Conservation (phyloP, 2,329 filamentous ascomycete species). For the Aspergillus tanneri region DNA sequence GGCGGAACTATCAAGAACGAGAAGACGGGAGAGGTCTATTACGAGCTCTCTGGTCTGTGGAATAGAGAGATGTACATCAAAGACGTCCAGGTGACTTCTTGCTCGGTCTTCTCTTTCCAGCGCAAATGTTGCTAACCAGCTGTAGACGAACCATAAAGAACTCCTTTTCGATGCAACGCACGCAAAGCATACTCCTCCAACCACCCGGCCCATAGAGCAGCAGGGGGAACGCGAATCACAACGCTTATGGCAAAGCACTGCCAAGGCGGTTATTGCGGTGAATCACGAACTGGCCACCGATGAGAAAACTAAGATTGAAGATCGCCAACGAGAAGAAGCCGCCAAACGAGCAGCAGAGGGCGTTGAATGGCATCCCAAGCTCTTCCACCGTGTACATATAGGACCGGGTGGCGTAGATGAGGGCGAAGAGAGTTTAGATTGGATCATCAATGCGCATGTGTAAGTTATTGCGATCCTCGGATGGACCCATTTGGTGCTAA, state of each 20-base stretch:
- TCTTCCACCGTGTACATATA: conserved; percentile 75
- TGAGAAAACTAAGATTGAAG: conserved; percentile 95
- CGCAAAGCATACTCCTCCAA: conserved; percentile 72
- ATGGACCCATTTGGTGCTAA: conserved; percentile 5
- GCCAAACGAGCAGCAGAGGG: conserved; percentile 74
- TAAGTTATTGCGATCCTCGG: conserved; percentile 45
- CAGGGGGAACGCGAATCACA: conserved; percentile 91
- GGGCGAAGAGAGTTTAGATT: conserved; percentile 86
- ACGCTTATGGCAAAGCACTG: conserved; percentile 78
- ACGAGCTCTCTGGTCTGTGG: conserved; percentile 89
- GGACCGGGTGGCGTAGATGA: conserved; percentile 71
- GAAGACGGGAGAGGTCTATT: conserved; percentile 81
- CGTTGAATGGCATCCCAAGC: conserved; percentile 80
- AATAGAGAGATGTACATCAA: conserved; percentile 93
- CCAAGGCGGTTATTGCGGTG: conserved; percentile 74
- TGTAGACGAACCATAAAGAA: conserved; percentile 81
- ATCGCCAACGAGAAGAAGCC: conserved; percentile 85
- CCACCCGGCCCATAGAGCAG: conserved; percentile 74
- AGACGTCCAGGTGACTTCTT: conserved; percentile 59
- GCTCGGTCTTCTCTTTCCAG: background rate
- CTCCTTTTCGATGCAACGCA: conserved; percentile 83
- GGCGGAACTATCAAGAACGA: conserved; percentile 88
- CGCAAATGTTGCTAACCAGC: conserved; percentile 10
- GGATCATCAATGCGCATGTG: conserved; percentile 88
- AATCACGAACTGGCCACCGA: conserved; percentile 89